Evolutionary conservation across 2,329 filamentous ascomycete species (phyloP).

Genomic region (Aureobasidium sp.): DNA sequence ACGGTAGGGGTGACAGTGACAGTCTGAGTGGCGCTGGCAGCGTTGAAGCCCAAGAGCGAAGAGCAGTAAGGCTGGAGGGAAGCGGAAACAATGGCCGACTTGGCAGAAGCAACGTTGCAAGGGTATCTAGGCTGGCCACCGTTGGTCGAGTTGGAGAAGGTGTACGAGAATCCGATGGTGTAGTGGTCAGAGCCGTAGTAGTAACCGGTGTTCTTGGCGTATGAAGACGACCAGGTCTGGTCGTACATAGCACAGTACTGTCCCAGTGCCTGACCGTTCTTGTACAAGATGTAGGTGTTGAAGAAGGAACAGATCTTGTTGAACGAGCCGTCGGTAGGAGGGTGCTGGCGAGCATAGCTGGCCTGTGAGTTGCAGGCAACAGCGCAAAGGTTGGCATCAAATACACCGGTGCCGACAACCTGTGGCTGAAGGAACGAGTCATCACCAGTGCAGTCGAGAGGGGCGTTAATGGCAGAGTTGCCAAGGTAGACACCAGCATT

Average conservation of each 20-base stretch:
- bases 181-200: conserved; percentile 15
- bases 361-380: conserved; percentile 20
- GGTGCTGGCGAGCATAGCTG: conserved; percentile 6
- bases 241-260: conserved; percentile 35
- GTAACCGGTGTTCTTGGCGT: conserved; percentile 21
- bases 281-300: conserved; percentile 34
- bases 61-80: conserved; percentile 18
- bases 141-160: conserved; percentile 18
- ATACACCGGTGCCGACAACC: conserved; percentile 18
- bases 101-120: conserved; percentile 16
- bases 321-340: conserved; percentile 15
- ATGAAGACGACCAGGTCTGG: conserved; percentile 18
- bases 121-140: background rate
- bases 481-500: conserved; percentile 25
- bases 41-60: background rate
- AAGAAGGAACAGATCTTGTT: conserved; percentile 24
- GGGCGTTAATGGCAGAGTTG: conserved; percentile 27
- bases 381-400: conserved; percentile 23
- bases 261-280: conserved; percentile 31
- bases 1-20: conserved; percentile 2
- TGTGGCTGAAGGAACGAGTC: conserved; percentile 19
- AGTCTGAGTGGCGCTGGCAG: background rate
- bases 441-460: conserved; percentile 20
- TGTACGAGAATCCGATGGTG: conserved; percentile 15
- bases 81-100: conserved; percentile 7